Base-by-base conservation (phyloP, 192 early-diverging fungal species). In the Coemansia sp. region DNA sequence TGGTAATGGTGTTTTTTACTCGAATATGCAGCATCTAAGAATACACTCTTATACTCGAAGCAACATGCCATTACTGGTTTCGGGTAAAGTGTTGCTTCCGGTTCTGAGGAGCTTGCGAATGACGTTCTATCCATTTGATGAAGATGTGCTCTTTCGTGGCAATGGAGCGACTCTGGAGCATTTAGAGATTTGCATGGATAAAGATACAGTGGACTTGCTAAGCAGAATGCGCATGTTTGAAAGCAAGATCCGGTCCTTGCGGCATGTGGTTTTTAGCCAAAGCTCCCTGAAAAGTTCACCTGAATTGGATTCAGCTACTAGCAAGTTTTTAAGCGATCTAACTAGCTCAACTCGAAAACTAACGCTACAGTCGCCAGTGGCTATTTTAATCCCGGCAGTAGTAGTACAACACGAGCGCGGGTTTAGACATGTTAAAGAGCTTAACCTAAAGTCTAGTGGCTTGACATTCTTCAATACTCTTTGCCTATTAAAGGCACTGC, bases 81-180 rank as follows among this genome's bases (percentile, higher is more conserved):
- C 51, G 1, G 21, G 11, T 6, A 28, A 7, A 18, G 62, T 48
- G 5, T 34, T 34, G 0, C 51, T 63, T 63, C 62, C 62, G 2
- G 36, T n/a, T 7, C 9, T 63, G 42, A 31, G 28, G 13, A 24
- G 40, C 14, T 33, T 63, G n/a, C 13, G 20, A 36, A n/a, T 34
- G 3, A 33, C 35, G 36, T 18, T 28, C 26, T 63, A 63, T 33
- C 62, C 62, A 33, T 63, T 51, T 23, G 34, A 26, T 21, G 45
- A 63, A 26, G 46, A 63, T 50, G 46, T 50, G 10, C 18, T 63
- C 28, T 63, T 63, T 23, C 34, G 46, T n/a, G 45, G 62, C 13
- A 63, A 63, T 31, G 36, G 14, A 9, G 31, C 5, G 13, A 63
- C 62, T 3, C 45, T 63, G 16, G 45, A 45, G 11, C 35, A 14